Evolutionary conservation across 2,329 filamentous ascomycete genomes (phyloP).

Genomic region (Xylaria arbuscula): DNA sequence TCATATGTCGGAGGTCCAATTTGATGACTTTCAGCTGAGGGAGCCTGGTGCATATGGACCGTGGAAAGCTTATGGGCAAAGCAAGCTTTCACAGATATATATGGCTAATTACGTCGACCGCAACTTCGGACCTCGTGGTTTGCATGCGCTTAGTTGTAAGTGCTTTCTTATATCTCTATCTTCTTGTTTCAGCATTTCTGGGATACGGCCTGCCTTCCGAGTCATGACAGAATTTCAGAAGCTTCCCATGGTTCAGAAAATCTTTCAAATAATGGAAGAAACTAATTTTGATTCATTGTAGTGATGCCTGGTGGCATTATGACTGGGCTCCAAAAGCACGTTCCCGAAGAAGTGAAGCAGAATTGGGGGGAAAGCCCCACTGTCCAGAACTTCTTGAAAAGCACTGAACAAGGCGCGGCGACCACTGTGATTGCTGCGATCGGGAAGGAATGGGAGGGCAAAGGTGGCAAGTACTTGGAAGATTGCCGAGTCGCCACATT

Average conservation of each 20-base stretch:
- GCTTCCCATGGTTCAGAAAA: too few relatives aligned
- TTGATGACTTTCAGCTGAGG: conserved; percentile 33
- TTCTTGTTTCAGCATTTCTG: neutral
- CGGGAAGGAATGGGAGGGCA: conserved; percentile 47
- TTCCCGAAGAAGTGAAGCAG: conserved; percentile 16
- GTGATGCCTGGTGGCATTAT: conserved; percentile 35
- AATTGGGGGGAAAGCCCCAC: conserved; percentile 1
- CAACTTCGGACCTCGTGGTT: conserved; percentile 53
- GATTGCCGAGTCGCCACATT: conserved; percentile 20
- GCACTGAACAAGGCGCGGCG: conserved; percentile 56
- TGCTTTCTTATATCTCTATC: neutral
- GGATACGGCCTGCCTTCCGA: neutral
- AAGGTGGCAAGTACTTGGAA: conserved; percentile 36
- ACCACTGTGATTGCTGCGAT: conserved; percentile 55
- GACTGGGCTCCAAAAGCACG: conserved; percentile 26
- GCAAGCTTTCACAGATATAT: conserved; percentile 60
- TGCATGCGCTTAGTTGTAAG: conserved; percentile 53
- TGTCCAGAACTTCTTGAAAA: conserved; percentile 20
- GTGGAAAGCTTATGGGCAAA: conserved; percentile 50
- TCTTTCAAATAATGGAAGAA: neutral
- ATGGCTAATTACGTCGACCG: conserved; percentile 61
- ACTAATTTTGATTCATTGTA: neutral
- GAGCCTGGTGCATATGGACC: conserved; percentile 22
- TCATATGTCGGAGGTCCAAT: conserved; percentile 22
- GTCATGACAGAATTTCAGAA: too few relatives aligned